Base-by-base conservation (phyloP, 2,329 filamentous ascomycete species). In the Phymatotrichopsis omnivora region DNA sequence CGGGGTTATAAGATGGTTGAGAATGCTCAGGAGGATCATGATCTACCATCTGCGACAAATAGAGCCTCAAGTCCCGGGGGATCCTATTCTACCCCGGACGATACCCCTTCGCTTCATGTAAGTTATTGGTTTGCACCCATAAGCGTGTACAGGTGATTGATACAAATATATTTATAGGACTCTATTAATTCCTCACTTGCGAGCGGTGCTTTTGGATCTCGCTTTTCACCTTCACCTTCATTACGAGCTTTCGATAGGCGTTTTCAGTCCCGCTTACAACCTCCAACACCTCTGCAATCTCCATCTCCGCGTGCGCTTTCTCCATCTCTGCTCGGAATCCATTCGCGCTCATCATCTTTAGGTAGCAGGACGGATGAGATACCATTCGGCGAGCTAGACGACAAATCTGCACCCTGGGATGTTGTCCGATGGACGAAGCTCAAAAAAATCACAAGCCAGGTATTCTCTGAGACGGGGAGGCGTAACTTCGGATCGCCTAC, bases 371-470 rank as follows among this genome's bases (percentile, higher is more conserved):
- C 67, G 27, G 68, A 56, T 14, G 78, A 80, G 47, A 64, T 73
- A 32, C 68, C 77, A 45, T 68, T 71, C 40, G 82, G 82, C 36
- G 69, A 73, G 17, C 32, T 51, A 22, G 82, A 89, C 54, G 76
- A 78, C 1, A 73, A 78, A 3, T 78, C 85, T 43, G 78, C 84
- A 4, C 91, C 91, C 2, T 98, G 91, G 93, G 91, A 98, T 60
- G 86, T 96, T 42, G 82, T 98, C 48, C 75, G 87, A 60, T 98
- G 93, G 93, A 96, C 85, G 1, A 91, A 83, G 61, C 67, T 98
- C 46, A 84, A 80, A 60, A 96, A 93, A 63, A 76, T 98, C 52
- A 86, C 85, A 19, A 78, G 76, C 0, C 85, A 96, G 63, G 78
- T 84, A 3, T 96, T 96, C 63, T 94, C 89, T 2, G 93, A 98